Evolutionary conservation across 108 stramenopile species (phyloP).

Genomic region (Chaetoceros muelleri): DNA sequence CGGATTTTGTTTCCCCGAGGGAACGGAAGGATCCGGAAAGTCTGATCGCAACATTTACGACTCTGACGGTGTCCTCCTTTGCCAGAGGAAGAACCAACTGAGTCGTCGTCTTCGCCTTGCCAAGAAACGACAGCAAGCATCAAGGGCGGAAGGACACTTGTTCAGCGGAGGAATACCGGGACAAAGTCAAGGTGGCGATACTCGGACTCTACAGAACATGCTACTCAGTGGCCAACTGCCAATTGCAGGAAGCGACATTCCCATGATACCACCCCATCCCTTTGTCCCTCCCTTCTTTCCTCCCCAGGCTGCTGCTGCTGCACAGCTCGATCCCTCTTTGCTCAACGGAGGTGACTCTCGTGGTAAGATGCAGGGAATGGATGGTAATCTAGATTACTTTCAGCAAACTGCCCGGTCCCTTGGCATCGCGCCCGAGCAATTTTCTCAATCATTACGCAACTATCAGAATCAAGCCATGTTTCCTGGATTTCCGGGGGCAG

Average conservation of each 20-base stretch:
- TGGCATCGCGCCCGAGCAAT: background rate
- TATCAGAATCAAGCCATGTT: background rate
- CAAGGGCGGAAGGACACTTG: background rate
- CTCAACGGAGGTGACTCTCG: no score
- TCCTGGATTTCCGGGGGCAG: background rate
- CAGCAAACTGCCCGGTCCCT: background rate
- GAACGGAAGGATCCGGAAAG: background rate
- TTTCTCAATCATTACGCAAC: background rate
- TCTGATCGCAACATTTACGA: constrained; percentile 4
- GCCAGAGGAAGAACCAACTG: constrained; percentile 23
- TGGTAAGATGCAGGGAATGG: no score
- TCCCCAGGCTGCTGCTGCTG: background rate
- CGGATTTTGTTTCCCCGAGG: constrained; percentile 1
- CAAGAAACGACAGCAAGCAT: constrained; percentile 2
- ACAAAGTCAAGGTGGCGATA: background rate
- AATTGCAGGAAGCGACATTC: background rate
- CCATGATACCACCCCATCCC: background rate
- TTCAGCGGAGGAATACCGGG: background rate
- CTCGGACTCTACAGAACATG: background rate
- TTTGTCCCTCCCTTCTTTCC: background rate
- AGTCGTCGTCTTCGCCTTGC: constrained; percentile 11
- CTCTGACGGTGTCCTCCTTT: constrained; percentile 9
- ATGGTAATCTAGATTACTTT: background rate
- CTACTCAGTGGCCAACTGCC: background rate
- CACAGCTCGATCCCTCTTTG: background rate